Base-by-base conservation (phyloP, 495 filamentous ascomycete species). In the Neurospora sp. region DNA sequence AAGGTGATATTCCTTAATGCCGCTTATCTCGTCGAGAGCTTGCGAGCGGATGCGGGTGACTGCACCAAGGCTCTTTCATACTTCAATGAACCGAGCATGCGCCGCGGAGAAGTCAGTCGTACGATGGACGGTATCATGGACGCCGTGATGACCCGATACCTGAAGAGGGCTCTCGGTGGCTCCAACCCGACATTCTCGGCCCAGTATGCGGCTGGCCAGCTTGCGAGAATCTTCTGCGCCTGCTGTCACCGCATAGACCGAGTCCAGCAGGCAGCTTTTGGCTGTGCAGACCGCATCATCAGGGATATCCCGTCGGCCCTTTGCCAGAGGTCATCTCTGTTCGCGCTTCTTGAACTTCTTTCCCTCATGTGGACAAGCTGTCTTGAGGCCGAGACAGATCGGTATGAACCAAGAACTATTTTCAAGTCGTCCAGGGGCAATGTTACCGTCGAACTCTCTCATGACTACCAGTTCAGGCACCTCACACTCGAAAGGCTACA, bases 331-430 rank as follows among this genome's bases (percentile, higher is more conserved):
- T 87, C 89, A 14, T 97, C 96, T 8, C 84, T 99, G 0, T 98
- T 98, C 83, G 92, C 94, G 7, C 86, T 99, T 40, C 85, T 98
- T 8, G 96, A 98, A 78, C 88, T 99, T 5, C 82, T 99, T 46
- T 93, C 93, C 3, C 87, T 98, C 42, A 93, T 99, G 91, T 99
- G 94, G 95, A 87, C 87, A 35, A 95, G 94, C 78, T 98, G 96
- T 77, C 85, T 98, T 8, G 94, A 98, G 78, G 91, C 91, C 12
- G 96, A 99, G 78, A 93, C 94, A 16, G 96, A 99, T 73, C 90
- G 97, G 76, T 99, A 97, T 78, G 91, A 93, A 70, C 95, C 93
- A 81, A 90, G 90, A 74, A 90, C 94, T 11, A 89, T 87, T 12
- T 94, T 96, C 79, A 87, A 86, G 16, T 97, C 95, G 11, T 80